Evolutionary conservation across 495 filamentous ascomycete species (phyloP).

Genomic region (Beverwykella pulmonaria): DNA sequence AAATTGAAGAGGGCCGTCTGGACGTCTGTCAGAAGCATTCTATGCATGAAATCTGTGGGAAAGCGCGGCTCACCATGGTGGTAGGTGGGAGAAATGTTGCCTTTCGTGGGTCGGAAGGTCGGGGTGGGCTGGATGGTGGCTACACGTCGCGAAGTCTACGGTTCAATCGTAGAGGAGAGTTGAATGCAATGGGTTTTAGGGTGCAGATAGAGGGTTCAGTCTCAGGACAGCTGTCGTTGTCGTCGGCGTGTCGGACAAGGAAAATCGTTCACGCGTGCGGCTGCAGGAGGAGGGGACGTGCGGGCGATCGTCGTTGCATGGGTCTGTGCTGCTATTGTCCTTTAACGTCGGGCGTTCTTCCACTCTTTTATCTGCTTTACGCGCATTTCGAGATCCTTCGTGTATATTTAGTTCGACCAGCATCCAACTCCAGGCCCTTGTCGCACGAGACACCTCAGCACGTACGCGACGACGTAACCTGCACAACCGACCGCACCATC

Average conservation of each 20-base stretch:
- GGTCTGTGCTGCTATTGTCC: neutral
- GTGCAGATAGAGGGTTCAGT: neutral
- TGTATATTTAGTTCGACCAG: no score
- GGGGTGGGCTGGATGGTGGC: no score
- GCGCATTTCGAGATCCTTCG: no score
- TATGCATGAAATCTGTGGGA: no score
- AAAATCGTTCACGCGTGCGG: conserved; percentile 13
- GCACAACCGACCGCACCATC: no score
- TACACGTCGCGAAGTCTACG: no score
- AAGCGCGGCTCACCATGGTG: no score
- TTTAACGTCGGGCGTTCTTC: neutral
- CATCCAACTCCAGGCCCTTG: neutral
- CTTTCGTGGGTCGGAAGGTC: no score
- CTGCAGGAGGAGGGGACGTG: neutral
- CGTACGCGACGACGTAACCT: no score
- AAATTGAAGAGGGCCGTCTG: conserved; percentile 98
- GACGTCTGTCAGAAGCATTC: no score
- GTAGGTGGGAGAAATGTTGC: neutral
- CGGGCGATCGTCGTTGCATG: neutral
- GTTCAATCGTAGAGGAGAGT: no score
- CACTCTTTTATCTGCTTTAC: neutral
- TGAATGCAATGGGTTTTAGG: no score
- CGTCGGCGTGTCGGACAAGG: conserved; percentile 6
- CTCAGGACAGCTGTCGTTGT: neutral
- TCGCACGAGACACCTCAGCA: neutral